phyloP scores from a whole-genome alignment of 805 yeast genomes.

The Cyberlindnera samutprakarnensis region DNA sequence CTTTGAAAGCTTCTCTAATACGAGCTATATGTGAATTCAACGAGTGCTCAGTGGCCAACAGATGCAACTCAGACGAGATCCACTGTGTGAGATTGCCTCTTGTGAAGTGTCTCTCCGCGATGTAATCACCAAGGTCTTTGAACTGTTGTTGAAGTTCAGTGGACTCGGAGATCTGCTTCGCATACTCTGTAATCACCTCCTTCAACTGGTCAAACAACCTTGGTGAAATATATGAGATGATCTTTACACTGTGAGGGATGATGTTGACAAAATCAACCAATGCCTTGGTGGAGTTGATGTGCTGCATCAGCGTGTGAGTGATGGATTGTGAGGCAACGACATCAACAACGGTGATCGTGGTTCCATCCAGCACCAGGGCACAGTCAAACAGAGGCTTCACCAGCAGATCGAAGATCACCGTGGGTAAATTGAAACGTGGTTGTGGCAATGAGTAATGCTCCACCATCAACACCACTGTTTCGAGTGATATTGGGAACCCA shows the following conservation, averaged over 20 bases:
- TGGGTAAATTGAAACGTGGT: slow-evolving; percentile 10
- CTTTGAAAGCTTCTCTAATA: slow-evolving; percentile 8
- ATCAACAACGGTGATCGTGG: slow-evolving; percentile 2
- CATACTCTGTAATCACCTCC: slow-evolving; percentile 11
- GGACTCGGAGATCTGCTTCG: slow-evolving; percentile 11
- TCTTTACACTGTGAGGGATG: slow-evolving; percentile 9
- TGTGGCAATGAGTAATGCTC: slow-evolving; percentile 5
- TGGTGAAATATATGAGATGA: slow-evolving; percentile 16
- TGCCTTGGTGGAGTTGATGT: slow-evolving; percentile 12
- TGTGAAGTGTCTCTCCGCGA: slow-evolving; percentile 10
- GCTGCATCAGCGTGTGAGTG: background rate
- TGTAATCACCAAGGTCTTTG: slow-evolving; percentile 12
- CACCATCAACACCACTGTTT: slow-evolving; percentile 8
- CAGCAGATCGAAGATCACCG: slow-evolving; percentile 11
- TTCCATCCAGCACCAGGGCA: slow-evolving; percentile 4
- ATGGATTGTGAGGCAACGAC: background rate
- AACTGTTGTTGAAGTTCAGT: slow-evolving; percentile 7
- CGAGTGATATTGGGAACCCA: slow-evolving; percentile 10
- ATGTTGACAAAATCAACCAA: slow-evolving; percentile 14
- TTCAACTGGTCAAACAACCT: slow-evolving; percentile 17
- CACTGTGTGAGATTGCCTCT: slow-evolving; percentile 17
- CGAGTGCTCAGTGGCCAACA: slow-evolving; percentile 15
- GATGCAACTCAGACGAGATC: slow-evolving; percentile 16
- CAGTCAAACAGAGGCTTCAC: slow-evolving; percentile 7
- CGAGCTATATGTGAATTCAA: slow-evolving; percentile 15